phyloP scores from a whole-genome alignment of 495 filamentous ascomycete species.

The Niebla homalea region DNA sequence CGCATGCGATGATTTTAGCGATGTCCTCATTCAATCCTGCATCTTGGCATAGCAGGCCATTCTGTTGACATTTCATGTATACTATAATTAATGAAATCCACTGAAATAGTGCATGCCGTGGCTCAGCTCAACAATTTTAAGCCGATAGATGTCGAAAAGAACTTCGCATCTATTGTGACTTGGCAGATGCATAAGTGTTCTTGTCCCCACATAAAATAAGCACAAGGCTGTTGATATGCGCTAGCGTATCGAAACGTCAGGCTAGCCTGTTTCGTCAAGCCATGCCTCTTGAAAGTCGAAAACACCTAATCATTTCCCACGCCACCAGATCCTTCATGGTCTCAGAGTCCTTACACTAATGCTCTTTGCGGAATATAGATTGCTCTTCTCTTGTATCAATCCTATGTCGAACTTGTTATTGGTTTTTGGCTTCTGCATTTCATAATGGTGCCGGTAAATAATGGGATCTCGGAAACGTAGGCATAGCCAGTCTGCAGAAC shows the following conservation, averaged over 20 bases:
- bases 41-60: neutral
- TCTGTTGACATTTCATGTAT: neutral
- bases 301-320: too few species aligned
- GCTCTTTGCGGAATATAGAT: too few species aligned
- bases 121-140: too few species aligned
- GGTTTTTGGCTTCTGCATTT: neutral
- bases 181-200: too few species aligned
- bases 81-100: neutral
- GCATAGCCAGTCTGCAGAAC: slow-evolving; percentile 7
- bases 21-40: slow-evolving; percentile 5
- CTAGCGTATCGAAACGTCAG: neutral
- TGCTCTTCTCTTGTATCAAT: too few species aligned
- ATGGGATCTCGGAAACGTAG: slow-evolving; percentile 19
- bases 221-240: neutral
- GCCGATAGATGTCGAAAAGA: too few species aligned
- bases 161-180: too few species aligned
- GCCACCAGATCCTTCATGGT: too few species aligned
- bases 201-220: too few species aligned
- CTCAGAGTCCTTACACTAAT: too few species aligned
- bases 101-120: neutral
- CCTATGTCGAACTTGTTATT: too few species aligned
- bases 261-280: neutral
- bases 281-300: too few species aligned
- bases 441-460: slow-evolving; percentile 5
- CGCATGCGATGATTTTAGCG: slow-evolving; percentile 12